Conservation (phyloP, 257 asterid species). For the Penstemon barbatus region DNA sequence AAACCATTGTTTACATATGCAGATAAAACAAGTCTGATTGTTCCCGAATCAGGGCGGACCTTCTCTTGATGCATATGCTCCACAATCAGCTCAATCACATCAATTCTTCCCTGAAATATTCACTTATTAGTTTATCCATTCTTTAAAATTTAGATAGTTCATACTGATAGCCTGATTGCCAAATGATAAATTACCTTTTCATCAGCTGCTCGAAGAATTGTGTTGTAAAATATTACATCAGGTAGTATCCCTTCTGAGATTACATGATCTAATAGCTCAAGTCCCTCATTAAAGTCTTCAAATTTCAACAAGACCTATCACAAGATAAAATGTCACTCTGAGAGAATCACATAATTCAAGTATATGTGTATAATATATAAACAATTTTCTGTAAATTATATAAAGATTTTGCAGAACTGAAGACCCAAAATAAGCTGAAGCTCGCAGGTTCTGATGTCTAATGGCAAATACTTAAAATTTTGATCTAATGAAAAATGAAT, state of each 20-base stretch:
- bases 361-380: too few species aligned
- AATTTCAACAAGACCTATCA: conserved; percentile 52
- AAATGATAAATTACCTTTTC: conserved; percentile 48
- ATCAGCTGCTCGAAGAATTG: conserved; percentile 62
- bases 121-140: neutral
- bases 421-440: too few species aligned
- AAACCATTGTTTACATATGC: conserved; percentile 60
- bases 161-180: neutral
- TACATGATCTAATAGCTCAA: conserved; percentile 50
- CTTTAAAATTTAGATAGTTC: neutral
- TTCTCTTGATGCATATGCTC: conserved; percentile 72
- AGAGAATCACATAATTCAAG: too few species aligned
- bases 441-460: too few species aligned
- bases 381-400: too few species aligned
- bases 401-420: too few species aligned
- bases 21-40: conserved; percentile 65
- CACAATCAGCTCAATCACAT: conserved; percentile 65
- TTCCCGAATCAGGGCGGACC: conserved; percentile 76
- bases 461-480: too few species aligned
- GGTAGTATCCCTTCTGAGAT: conserved; percentile 56
- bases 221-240: conserved; percentile 61
- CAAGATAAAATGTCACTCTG: conserved; percentile 1
- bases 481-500: too few species aligned
- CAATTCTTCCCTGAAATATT: conserved; percentile 63
- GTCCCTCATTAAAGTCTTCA: conserved; percentile 55